These are phyloP conservation scores for Atkinsonella hypoxylon DNA, from an alignment of 2,329 filamentous ascomycete species.

Conservation along the genomic window DNA sequence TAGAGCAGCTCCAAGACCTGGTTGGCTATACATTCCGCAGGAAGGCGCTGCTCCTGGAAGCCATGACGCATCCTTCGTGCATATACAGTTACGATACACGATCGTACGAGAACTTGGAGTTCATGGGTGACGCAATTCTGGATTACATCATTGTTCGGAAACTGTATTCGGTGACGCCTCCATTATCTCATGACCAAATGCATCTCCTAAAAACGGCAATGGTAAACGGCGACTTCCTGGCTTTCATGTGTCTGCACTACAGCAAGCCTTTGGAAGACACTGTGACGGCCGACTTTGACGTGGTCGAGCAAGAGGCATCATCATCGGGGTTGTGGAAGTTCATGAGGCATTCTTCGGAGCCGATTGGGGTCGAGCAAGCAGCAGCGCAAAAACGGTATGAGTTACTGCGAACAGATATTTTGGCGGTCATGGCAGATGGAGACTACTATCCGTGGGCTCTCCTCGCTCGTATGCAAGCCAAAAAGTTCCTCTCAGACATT, in stretches of 20 bases:
- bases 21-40: constrained; percentile 62
- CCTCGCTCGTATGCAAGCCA: constrained; percentile 51
- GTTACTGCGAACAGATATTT: constrained; percentile 35
- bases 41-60: constrained; percentile 59
- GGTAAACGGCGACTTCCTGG: constrained; percentile 71
- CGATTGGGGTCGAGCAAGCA: constrained; percentile 35
- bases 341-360: constrained; percentile 45
- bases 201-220: constrained; percentile 64
- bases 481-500: constrained; percentile 75
- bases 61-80: constrained; percentile 65
- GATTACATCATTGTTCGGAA: constrained; percentile 60
- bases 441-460: constrained; percentile 63
- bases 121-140: constrained; percentile 75
- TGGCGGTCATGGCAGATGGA: constrained; percentile 35
- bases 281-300: constrained; percentile 7
- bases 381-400: constrained; percentile 33
- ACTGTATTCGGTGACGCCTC: constrained; percentile 37
- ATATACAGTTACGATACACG: constrained; percentile 26
- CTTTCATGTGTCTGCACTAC: constrained; percentile 55
- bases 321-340: constrained; percentile 52
- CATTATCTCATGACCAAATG: constrained; percentile 47
- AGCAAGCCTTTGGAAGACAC: constrained; percentile 13
- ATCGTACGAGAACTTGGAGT: constrained; percentile 66
- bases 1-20: constrained; percentile 46
- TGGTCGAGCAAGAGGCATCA: constrained; percentile 11